Conservation (phyloP, 225 moss, liverwort and hornwort genomes). For the Bryum argenteum region DNA sequence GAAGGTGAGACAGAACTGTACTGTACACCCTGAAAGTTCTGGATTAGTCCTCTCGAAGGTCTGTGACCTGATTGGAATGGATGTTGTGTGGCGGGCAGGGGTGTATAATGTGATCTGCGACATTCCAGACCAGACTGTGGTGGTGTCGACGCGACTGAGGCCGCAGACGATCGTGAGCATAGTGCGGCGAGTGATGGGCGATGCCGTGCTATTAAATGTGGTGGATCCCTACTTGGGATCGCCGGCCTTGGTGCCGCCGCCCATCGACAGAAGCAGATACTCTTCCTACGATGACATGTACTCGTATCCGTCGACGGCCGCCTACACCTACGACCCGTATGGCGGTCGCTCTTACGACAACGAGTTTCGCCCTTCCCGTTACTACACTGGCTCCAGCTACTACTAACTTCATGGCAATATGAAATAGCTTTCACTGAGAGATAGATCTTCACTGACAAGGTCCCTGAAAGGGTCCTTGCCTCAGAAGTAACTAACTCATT, state of each 20-base stretch:
- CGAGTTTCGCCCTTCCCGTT: slow-evolving; percentile 37
- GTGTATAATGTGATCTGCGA: slow-evolving; percentile 54
- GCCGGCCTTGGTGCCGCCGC: neutral
- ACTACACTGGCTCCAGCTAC: slow-evolving; percentile 24
- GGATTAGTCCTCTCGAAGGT: too few relatives aligned
- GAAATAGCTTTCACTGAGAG: neutral
- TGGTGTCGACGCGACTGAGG: slow-evolving; percentile 40
- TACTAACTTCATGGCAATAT: slow-evolving; percentile 20
- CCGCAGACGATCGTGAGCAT: slow-evolving; percentile 31
- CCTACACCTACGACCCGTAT: slow-evolving; percentile 37
- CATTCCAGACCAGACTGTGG: slow-evolving; percentile 20
- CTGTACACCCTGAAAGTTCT: too few relatives aligned
- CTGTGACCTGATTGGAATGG: too few relatives aligned
- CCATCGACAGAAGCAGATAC: slow-evolving; percentile 23
- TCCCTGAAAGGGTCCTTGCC: too few relatives aligned
- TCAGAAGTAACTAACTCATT: too few relatives aligned
- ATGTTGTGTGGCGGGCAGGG: slow-evolving; percentile 14
- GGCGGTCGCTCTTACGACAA: slow-evolving; percentile 46
- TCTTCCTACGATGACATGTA: slow-evolving; percentile 34
- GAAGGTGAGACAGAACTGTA: slow-evolving; percentile 34
- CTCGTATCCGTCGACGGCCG: neutral
- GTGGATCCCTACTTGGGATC: slow-evolving; percentile 28
- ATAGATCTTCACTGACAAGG: too few relatives aligned
- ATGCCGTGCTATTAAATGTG: slow-evolving; percentile 27
- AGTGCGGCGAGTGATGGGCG: slow-evolving; percentile 22